phyloP scores from a whole-genome alignment of 345 rosid genomes.

The Euclidium syriacum region DNA sequence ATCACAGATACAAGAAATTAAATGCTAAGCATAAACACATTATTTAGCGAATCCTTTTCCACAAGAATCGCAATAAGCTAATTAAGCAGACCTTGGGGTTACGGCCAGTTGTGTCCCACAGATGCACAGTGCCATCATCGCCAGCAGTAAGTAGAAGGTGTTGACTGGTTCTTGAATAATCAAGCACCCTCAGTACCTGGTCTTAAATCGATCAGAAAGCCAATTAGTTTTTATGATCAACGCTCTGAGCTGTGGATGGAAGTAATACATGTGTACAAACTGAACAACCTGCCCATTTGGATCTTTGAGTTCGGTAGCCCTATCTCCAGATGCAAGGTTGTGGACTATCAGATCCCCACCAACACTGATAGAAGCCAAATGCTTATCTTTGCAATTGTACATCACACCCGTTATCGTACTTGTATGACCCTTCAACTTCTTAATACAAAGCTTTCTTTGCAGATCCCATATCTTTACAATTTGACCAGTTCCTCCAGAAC shows the following conservation, averaged over 20 bases:
- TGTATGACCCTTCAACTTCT: conserved; percentile 90
- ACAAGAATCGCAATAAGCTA: not conserved
- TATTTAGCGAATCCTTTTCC: not conserved
- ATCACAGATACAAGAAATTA: conserved; percentile 4
- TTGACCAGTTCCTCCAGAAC: conserved; percentile 92
- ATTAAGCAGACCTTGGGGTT: conserved; percentile 66
- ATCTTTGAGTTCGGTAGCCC: conserved; percentile 88
- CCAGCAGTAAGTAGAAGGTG: conserved; percentile 96
- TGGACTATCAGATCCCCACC: conserved; percentile 90
- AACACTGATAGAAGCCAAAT: conserved; percentile 89
- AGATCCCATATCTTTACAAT: conserved; percentile 96
- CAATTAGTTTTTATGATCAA: conserved; percentile 21
- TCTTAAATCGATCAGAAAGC: conserved; percentile 56
- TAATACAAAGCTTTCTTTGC: conserved; percentile 87
- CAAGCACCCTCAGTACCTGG: conserved; percentile 97
- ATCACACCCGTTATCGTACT: conserved; percentile 75
- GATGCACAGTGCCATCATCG: conserved; percentile 92
- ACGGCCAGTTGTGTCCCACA: conserved; percentile 97
- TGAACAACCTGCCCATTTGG: conserved; percentile 87
- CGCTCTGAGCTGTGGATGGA: not conserved
- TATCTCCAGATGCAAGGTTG: conserved; percentile 90
- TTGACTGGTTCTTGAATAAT: conserved; percentile 83
- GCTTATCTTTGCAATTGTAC: conserved; percentile 98
- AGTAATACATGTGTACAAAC: conserved; percentile 27
- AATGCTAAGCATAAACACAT: conserved; percentile 14